Base-by-base conservation (phyloP, 768 basidiomycete species). In the Imleria badia region DNA sequence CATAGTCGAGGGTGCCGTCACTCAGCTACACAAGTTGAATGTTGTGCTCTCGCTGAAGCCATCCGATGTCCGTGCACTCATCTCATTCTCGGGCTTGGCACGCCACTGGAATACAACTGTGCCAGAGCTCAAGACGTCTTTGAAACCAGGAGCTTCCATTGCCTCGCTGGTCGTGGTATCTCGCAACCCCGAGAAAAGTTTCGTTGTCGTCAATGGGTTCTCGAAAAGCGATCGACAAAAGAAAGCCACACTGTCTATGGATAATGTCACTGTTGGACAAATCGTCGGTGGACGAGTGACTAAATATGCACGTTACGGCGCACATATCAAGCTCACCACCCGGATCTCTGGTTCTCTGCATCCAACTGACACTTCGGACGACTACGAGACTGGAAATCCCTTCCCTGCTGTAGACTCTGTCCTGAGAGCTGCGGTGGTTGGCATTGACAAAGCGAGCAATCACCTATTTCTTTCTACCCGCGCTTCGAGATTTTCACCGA, bases 1-100 rank as follows among this genome's bases (percentile, higher is more conserved):
- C 61, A 79, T 76, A 40, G 85, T 89, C 5, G 78, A 81, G 56
- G 94, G 89, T 45, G 75, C 74, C 6, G 76, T 98, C n/a, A 66
- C 80, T 15, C 89, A 91, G 56, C 78, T 99, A 22, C 96, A 95
- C 74, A 86, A 89, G 62, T 85, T 92, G 54, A 92, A 98, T 62
- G 79, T 82, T 29, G 77, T 94, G 22, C 73, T 98, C 45, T 80
- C 81, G 13, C 80, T 98, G 23, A 75, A 84, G 51, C 86, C 88
- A 2, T 83, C 82, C 5, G 76, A 82, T 60, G 78, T 87, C 39
- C 85, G 84, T 36, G 94, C 91, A 0, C 78, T 98, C 23, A 73
- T 98, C n/a, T 93, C 95, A 0, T 74, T 97, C 58, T 87, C 87
- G 66, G 90, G 89, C 59, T 76, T 98, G 53, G 94, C 95, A 12